Evolutionary conservation across 805 yeast species (phyloP).

Genomic region (Starmerella apis): DNA sequence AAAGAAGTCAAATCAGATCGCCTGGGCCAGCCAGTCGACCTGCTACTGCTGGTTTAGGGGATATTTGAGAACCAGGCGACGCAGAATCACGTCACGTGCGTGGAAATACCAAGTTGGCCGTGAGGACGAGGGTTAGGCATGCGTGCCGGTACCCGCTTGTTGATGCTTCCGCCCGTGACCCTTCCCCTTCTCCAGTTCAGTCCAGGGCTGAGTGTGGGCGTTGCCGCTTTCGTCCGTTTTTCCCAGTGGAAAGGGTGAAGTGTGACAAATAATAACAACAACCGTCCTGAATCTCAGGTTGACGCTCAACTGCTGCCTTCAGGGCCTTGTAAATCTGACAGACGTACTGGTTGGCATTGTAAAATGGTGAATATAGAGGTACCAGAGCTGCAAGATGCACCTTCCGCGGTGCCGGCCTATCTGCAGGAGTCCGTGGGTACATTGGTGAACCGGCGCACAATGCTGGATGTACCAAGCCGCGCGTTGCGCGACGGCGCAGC

Average conservation of each 20-base stretch:
- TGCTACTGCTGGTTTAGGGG: background rate
- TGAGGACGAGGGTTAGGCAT: background rate
- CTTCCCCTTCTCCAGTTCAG: background rate
- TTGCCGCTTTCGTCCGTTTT: background rate
- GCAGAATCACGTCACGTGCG: background rate
- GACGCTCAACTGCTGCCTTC: background rate
- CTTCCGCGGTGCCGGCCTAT: background rate
- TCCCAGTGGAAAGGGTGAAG: background rate
- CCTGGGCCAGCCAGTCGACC: background rate
- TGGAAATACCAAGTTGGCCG: too few relatives aligned
- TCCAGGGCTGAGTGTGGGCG: background rate
- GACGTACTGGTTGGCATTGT: background rate
- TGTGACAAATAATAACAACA: conserved; percentile 5
- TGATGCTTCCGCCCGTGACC: background rate
- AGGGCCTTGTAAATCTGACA: background rate
- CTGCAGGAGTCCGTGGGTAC: conserved; percentile 15
- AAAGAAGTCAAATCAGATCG: background rate
- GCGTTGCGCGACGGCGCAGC: background rate
- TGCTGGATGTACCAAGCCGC: conserved; percentile 4
- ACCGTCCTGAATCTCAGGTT: background rate
- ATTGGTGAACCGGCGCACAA: conserved; percentile 17
- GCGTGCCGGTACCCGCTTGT: too few relatives aligned
- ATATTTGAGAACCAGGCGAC: too few relatives aligned
- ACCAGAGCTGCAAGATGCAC: background rate
- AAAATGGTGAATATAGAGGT: background rate